Evolutionary conservation across 2,329 filamentous ascomycete species (phyloP).

Genomic region (Cladosporium sp.): DNA sequence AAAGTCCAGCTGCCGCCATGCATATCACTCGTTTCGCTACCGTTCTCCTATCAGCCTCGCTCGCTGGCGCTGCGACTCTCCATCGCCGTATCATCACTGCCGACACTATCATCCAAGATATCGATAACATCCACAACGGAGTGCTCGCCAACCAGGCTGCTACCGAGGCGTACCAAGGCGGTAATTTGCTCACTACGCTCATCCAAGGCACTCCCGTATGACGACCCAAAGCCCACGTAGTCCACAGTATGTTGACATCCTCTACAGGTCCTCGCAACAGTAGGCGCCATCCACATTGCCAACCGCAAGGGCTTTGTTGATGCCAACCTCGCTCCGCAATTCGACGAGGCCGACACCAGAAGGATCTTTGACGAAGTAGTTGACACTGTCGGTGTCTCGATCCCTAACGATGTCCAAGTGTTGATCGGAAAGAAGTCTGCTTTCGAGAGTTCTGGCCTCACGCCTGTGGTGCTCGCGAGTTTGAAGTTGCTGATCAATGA

Average conservation of each 20-base stretch:
- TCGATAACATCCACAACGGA: constrained; percentile 18
- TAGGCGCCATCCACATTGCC: constrained; percentile 21
- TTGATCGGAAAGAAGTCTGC: constrained; percentile 23
- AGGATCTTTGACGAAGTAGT: constrained; percentile 22
- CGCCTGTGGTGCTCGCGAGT: constrained; percentile 21
- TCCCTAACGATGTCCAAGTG: constrained; percentile 17
- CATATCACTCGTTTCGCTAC: constrained; percentile 4
- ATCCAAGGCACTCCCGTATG: constrained; percentile 17
- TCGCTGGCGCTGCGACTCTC: constrained; percentile 6
- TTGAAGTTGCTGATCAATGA: constrained; percentile 23
- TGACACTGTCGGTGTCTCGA: constrained; percentile 23
- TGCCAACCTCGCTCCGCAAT: constrained; percentile 18
- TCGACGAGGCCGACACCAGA: constrained; percentile 22
- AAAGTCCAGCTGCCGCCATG: not conserved
- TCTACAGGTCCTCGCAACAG: constrained; percentile 14
- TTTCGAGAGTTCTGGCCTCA: constrained; percentile 23
- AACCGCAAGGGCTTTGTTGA: constrained; percentile 23
- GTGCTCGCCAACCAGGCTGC: constrained; percentile 14
- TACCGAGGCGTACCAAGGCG: constrained; percentile 22
- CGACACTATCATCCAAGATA: constrained; percentile 32
- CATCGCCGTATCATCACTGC: constrained; percentile 18
- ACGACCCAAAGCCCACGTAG: not conserved
- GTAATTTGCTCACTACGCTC: constrained; percentile 13
- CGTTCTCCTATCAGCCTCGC: constrained; percentile 3
- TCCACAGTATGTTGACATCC: not conserved